These are phyloP conservation scores for Raphanus sativus DNA, from an alignment of 345 rosid genomes.

Conservation along the genomic window DNA sequence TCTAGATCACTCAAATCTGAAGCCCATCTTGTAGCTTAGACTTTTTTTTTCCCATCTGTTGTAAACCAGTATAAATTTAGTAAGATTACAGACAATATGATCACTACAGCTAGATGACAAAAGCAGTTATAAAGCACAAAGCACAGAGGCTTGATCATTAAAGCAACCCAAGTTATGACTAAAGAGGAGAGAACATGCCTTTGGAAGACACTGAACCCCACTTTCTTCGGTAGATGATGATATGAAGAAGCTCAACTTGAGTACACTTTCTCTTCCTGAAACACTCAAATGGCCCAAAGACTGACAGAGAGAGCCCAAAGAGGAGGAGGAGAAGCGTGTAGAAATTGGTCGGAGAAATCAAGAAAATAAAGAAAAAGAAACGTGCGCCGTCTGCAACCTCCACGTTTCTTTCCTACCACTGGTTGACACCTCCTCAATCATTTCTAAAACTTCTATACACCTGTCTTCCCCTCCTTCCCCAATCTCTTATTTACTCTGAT, in stretches of 20 bases:
- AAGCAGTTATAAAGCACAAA: not conserved
- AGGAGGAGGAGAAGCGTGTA: not conserved
- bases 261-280: not conserved
- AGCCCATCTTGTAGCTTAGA: conserved; percentile 82
- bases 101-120: not conserved
- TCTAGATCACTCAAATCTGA: conserved; percentile 71
- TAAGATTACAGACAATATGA: not conserved
- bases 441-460: not conserved
- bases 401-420: not conserved
- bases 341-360: not conserved
- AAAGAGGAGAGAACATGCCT: not conserved
- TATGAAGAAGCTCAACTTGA: not conserved
- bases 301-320: not conserved
- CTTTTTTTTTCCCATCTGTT: conserved; percentile 65
- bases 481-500: not conserved
- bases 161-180: not conserved
- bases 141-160: not conserved
- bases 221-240: not conserved
- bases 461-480: not conserved
- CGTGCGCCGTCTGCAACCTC: conserved; percentile 1
- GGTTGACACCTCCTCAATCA: not conserved
- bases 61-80: not conserved
- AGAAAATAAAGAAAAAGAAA: not conserved
- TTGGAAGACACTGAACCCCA: not conserved
- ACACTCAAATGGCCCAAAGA: not conserved